Base-by-base conservation (phyloP, 805 yeast genomes). In the Yarrowia alimentaria region DNA sequence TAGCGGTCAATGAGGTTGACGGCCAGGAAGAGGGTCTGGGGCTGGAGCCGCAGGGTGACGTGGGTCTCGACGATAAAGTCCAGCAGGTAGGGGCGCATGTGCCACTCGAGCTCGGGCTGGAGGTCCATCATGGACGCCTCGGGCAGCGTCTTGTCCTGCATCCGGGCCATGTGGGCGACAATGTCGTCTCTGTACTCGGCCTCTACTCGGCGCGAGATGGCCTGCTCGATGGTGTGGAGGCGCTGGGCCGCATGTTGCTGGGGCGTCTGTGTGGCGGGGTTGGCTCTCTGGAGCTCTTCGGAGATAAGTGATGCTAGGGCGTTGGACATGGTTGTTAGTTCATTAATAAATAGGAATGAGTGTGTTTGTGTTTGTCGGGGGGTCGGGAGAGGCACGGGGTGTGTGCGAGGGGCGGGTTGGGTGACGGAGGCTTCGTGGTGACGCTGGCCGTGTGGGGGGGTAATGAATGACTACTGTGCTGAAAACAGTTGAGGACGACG, bases 1-100 rank as follows among this genome's bases (percentile, higher is more conserved):
- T 91, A 91, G 55, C 97, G 78, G 65, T 91, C 99, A 55, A 91
- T 85, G 49, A 90, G 74, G 59, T 83, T 81, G 30, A 83, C 80
- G 71, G 78, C 79, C 70, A 72, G 80, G 72, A 61, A 86, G 72
- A 72, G 81, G 69, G 72, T 88, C 76, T 59, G 88, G 61, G 68
- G 85, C 72, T 66, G 82, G 69, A 69, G 83, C 67, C 68, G 85
- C 66, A 63, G 78, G 57, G 66, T 85, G 60, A 73, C 78, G 69
- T 74, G 74, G 25, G 69, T 60, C 53, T 89, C 93, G 57, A 86
- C 75, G 17, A 89, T 68, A 61, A 89, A 91, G 60, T 88, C 94
- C 32, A 91, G 77, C 45, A 90, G 72, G 57, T 80, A 80, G 28
- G 79, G 78, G 59, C 99, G 77, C 69, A 85, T 78, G 31, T 73